These are phyloP conservation scores for Aspergillus biplanus DNA, from an alignment of 495 filamentous ascomycete species.

Conservation along the genomic window DNA sequence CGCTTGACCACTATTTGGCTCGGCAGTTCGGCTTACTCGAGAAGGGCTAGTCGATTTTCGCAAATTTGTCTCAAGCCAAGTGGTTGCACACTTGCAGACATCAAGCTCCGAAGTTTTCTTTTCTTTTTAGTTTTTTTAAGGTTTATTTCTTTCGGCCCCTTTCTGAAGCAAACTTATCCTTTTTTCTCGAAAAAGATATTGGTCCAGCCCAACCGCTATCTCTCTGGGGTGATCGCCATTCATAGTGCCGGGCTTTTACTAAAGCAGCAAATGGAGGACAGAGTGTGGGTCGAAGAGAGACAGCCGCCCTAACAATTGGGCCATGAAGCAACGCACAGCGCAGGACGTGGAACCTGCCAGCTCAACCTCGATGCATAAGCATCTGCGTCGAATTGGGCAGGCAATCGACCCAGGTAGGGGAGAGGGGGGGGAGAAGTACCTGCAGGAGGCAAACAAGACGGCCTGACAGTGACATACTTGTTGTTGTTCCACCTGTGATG, in stretches of 20 bases:
- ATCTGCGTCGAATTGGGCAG: slow-evolving; percentile 19
- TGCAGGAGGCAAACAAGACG: slow-evolving; percentile 24
- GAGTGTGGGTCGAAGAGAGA: slow-evolving; percentile 9
- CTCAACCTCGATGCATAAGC: slow-evolving; percentile 22
- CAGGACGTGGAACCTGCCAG: slow-evolving; percentile 16
- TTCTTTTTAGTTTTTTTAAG: not conserved
- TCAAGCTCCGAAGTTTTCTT: not conserved
- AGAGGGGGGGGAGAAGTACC: slow-evolving; percentile 10
- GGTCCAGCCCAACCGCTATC: slow-evolving; percentile 2
- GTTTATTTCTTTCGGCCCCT: too few relatives aligned
- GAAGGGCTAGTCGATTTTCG: slow-evolving; percentile 3
- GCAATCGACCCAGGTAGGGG: slow-evolving; percentile 11
- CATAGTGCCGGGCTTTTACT: slow-evolving; percentile 17
- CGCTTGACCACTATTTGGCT: slow-evolving; percentile 6
- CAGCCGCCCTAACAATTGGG: slow-evolving; percentile 11
- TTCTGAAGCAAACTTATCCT: too few relatives aligned
- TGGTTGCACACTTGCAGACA: not conserved
- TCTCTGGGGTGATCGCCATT: slow-evolving; percentile 22
- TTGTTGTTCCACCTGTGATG: slow-evolving; percentile 18
- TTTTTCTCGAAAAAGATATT: not conserved
- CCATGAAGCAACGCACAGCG: slow-evolving; percentile 8
- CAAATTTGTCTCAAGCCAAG: not conserved
- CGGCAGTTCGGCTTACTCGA: slow-evolving; percentile 10
- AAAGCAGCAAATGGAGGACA: slow-evolving; percentile 19
- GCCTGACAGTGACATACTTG: not conserved